phyloP scores from a whole-genome alignment of 495 filamentous ascomycete genomes.

The Aspergillus baeticus region DNA sequence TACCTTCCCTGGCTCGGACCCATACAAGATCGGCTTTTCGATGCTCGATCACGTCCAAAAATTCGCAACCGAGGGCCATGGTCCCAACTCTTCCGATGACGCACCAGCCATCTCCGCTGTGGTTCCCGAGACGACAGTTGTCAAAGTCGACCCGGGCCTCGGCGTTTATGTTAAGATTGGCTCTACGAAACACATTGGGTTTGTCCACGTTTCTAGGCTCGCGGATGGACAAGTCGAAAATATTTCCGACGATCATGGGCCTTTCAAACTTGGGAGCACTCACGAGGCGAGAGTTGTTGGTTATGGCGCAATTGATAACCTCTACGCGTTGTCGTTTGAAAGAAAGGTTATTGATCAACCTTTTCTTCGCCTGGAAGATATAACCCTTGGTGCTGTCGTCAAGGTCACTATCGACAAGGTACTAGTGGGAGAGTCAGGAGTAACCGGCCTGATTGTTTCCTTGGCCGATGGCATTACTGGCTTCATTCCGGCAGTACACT shows the following conservation, averaged over 20 bases:
- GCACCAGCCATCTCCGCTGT: conserved; percentile 70
- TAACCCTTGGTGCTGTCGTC: conserved; percentile 76
- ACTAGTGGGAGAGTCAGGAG: conserved; percentile 66
- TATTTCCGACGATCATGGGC: conserved; percentile 69
- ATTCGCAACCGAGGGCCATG: conserved; percentile 51
- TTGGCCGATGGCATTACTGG: conserved; percentile 84
- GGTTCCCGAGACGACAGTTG: conserved; percentile 71
- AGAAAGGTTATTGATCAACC: conserved; percentile 78
- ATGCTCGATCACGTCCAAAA: conserved; percentile 78
- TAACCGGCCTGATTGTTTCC: conserved; percentile 77
- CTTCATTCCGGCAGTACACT: conserved; percentile 80
- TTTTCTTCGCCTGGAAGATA: conserved; percentile 85
- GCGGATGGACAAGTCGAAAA: conserved; percentile 83
- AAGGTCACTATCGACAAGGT: conserved; percentile 83
- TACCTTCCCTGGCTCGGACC: conserved; percentile 74
- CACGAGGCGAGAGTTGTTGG: conserved; percentile 82
- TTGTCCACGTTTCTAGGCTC: conserved; percentile 89
- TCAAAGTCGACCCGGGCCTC: conserved; percentile 70
- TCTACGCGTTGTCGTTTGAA: conserved; percentile 84
- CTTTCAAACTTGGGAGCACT: conserved; percentile 70
- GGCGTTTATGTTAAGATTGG: conserved; percentile 84
- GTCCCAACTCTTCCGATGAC: conserved; percentile 48
- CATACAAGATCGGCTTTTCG: conserved; percentile 81
- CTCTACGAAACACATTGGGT: conserved; percentile 69
- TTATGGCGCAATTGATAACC: conserved; percentile 81